A percentile compares a stretch with the other conserved stretches of the same genome.
Evolutionary conservation across 2,329 filamentous ascomycete genomes (phyloP).

Genomic region (Colletotrichum musae): DNA sequence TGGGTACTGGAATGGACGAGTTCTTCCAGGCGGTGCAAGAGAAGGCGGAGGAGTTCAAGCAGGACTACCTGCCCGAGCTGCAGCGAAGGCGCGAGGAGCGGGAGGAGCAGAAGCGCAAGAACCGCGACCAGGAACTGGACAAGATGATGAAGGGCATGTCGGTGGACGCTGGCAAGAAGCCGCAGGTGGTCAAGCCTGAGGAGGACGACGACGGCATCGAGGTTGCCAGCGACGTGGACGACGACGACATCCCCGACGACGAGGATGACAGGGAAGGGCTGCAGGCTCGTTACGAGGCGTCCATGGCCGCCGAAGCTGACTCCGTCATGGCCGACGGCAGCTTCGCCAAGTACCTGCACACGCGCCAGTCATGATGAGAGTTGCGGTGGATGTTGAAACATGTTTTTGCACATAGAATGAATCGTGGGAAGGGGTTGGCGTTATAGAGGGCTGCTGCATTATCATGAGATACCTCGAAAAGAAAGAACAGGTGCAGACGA

Average conservation of each 20-base stretch:
- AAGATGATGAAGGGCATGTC: constrained; percentile 96
- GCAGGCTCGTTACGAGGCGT: constrained; percentile 82
- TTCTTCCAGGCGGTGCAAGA: constrained; percentile 92
- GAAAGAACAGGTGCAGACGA: constrained; percentile 36
- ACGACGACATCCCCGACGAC: constrained; percentile 71
- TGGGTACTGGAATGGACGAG: constrained; percentile 90
- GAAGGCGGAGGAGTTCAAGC: constrained; percentile 89
- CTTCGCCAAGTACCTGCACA: constrained; percentile 72
- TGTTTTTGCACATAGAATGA: constrained; percentile 45
- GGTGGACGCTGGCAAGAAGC: constrained; percentile 53
- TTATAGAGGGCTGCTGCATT: constrained; percentile 41
- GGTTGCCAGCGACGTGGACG: constrained; percentile 71
- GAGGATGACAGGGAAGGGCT: constrained; percentile 76
- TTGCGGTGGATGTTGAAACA: constrained; percentile 20
- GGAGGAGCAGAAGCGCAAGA: constrained; percentile 79
- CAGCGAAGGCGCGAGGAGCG: constrained; percentile 83
- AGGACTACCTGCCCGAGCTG: constrained; percentile 93
- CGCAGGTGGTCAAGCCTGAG: constrained; percentile 53
- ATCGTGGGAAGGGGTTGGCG: constrained; percentile 31
- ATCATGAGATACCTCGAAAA: constrained; percentile 43
- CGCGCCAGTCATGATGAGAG: constrained; percentile 51
- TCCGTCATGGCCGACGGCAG: constrained; percentile 69
- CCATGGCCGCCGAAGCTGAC: constrained; percentile 73
- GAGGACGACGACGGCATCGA: constrained; percentile 64
- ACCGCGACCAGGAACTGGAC: constrained; percentile 85